phyloP scores from a whole-genome alignment of 495 filamentous ascomycete species.

The Trichoderma reesei region DNA sequence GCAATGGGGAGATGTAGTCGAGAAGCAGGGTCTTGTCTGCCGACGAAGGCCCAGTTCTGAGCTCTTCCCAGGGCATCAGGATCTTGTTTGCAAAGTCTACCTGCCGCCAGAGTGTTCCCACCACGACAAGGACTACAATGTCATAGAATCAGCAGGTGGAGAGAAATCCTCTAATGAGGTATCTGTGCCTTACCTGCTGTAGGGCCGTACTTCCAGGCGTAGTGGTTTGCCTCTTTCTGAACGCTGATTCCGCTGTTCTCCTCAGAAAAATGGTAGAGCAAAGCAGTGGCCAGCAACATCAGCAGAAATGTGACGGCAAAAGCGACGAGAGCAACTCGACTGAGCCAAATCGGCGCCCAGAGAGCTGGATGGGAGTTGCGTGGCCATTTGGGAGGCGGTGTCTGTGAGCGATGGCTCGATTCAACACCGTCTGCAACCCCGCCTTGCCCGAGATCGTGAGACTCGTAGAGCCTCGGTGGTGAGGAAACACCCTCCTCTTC shows the following conservation, averaged over 20 bases:
- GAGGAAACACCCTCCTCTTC: neutral
- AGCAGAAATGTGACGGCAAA: conserved; percentile 11
- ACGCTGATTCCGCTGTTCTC: conserved; percentile 15
- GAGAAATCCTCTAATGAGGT: neutral
- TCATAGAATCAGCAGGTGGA: neutral
- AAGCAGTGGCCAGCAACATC: conserved; percentile 11
- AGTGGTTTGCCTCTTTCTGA: conserved; percentile 15
- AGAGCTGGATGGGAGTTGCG: neutral
- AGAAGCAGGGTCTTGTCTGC: conserved; percentile 13
- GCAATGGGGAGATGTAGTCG: conserved; percentile 13
- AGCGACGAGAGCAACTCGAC: conserved; percentile 6
- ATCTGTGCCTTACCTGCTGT: conserved; percentile 14
- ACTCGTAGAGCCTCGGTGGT: neutral
- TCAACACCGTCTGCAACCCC: neutral
- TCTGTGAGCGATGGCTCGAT: neutral
- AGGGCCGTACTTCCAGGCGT: conserved; percentile 24
- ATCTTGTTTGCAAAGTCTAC: conserved; percentile 19
- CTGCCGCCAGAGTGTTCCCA: conserved; percentile 18
- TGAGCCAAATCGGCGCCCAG: conserved; percentile 15
- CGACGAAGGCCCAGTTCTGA: conserved; percentile 10
- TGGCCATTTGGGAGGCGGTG: neutral
- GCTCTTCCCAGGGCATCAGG: conserved; percentile 20
- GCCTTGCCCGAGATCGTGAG: neutral
- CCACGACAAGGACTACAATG: conserved; percentile 14
- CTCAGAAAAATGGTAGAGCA: conserved; percentile 15